Percentiles rank a stretch among this genome's conserved stretches.
phyloP scores from a whole-genome alignment of 2,329 filamentous ascomycete genomes.

The Sporothrix mexicana region DNA sequence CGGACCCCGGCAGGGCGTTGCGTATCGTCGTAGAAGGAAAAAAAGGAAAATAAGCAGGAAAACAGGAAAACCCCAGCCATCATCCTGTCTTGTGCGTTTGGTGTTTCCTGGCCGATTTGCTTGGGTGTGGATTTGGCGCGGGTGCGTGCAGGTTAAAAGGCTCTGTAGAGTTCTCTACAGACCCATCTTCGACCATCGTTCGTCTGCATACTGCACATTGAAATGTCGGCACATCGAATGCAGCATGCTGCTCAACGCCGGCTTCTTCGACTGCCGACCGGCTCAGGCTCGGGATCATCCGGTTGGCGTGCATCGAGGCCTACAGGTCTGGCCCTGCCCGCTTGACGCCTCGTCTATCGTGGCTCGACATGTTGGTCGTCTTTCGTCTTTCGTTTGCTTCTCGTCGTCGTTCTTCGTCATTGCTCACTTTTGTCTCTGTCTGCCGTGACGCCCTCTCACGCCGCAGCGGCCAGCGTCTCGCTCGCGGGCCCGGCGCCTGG shows the following conservation, averaged over 20 bases:
- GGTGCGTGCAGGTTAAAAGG: neutral
- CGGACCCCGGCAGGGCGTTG: slow-evolving; percentile 14
- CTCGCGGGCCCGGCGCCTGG: slow-evolving; percentile 20
- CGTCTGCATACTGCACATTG: too few relatives aligned
- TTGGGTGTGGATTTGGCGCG: too few relatives aligned
- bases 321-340: too few relatives aligned
- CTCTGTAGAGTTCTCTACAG: neutral
- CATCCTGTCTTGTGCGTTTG: neutral
- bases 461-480: slow-evolving; percentile 29
- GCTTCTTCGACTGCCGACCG: neutral
- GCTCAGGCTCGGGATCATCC: neutral
- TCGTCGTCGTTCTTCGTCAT: neutral
- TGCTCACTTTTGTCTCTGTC: neutral
- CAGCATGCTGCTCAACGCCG: too few relatives aligned
- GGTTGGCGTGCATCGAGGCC: neutral
- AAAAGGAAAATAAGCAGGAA: neutral
- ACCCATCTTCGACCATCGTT: too few relatives aligned
- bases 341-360: neutral
- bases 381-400: neutral
- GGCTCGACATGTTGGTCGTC: neutral
- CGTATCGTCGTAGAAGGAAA: too few relatives aligned
- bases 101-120: neutral
- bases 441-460: neutral
- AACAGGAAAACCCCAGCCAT: too few relatives aligned
- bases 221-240: too few relatives aligned